Conservation (phyloP, 2,329 filamentous ascomycete genomes). For the Allantophomopsis cytisporea region DNA sequence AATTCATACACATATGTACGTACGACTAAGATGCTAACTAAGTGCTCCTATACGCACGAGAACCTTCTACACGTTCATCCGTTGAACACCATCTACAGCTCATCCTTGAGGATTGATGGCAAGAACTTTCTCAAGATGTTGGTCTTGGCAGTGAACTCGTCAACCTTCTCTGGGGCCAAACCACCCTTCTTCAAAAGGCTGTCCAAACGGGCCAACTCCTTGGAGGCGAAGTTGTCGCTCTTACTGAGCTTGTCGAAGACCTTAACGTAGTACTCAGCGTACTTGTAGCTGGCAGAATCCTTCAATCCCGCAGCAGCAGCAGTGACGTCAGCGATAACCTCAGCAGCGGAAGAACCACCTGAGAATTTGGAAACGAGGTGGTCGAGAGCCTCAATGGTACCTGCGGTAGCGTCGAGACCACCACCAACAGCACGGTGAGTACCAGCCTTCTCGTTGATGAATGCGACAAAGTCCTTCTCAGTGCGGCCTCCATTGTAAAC, state of each 20-base stretch:
- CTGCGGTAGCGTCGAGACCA: conserved; percentile 63
- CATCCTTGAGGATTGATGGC: conserved; percentile 32
- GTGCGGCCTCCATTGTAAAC: conserved; percentile 63
- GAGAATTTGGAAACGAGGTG: conserved; percentile 61
- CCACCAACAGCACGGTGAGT: conserved; percentile 77
- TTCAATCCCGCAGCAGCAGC: conserved; percentile 54
- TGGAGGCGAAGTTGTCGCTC: conserved; percentile 67
- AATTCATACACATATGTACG: too few species aligned
- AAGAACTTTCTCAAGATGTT: conserved; percentile 79
- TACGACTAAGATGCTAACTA: too few species aligned
- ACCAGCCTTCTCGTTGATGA: conserved; percentile 79
- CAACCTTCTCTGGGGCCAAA: conserved; percentile 71
- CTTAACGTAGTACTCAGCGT: conserved; percentile 87
- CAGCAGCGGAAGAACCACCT: conserved; percentile 40
- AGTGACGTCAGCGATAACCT: conserved; percentile 58
- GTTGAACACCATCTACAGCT: conserved; percentile 18
- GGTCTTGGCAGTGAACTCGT: conserved; percentile 74
- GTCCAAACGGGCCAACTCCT: conserved; percentile 73
- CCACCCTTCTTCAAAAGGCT: conserved; percentile 77
- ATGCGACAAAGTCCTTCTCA: conserved; percentile 65
- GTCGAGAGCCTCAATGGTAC: conserved; percentile 72
- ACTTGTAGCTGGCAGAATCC: conserved; percentile 53
- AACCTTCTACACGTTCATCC: too few species aligned
- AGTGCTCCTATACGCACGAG: too few species aligned
- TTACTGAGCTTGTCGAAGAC: conserved; percentile 74